phyloP scores from a whole-genome alignment of 1,284 basidiomycete species.

The Tilletia horrida region DNA sequence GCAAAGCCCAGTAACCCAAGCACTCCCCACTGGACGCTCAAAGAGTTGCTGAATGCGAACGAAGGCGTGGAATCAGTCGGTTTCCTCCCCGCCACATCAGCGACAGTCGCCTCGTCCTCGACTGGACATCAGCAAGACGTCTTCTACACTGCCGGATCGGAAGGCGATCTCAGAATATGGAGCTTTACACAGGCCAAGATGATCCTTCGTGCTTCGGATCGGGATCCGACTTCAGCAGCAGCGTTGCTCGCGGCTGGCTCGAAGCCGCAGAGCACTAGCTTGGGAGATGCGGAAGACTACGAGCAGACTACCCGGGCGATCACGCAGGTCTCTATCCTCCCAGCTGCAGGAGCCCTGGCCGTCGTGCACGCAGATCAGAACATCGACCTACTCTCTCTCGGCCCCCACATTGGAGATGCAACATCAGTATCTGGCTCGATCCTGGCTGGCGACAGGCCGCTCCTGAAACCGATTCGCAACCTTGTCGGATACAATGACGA shows the following conservation, averaged over 20 bases:
- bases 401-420: background rate
- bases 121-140: slow-evolving; percentile 59
- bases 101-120: slow-evolving; percentile 65
- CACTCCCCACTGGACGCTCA: slow-evolving; percentile 35
- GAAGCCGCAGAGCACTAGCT: background rate
- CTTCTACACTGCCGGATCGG: slow-evolving; percentile 46
- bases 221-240: slow-evolving; percentile 10
- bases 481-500: slow-evolving; percentile 97
- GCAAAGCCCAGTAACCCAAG: slow-evolving; percentile 14
- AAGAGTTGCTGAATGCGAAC: slow-evolving; percentile 39
- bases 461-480: slow-evolving; percentile 63
- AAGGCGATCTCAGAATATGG: slow-evolving; percentile 44
- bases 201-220: slow-evolving; percentile 18
- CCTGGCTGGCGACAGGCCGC: slow-evolving; percentile 62
- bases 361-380: slow-evolving; percentile 89
- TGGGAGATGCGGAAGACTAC: slow-evolving; percentile 31
- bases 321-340: slow-evolving; percentile 36
- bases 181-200: slow-evolving; percentile 29
- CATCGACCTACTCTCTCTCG: slow-evolving; percentile 67
- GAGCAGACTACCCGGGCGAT: slow-evolving; percentile 41
- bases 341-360: slow-evolving; percentile 60
- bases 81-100: slow-evolving; percentile 54
- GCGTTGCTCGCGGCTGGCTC: background rate
- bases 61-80: slow-evolving; percentile 49
- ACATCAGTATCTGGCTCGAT: background rate